Base-by-base conservation (phyloP, 176 grass and related monocot genomes). In the Poa pratensis region DNA sequence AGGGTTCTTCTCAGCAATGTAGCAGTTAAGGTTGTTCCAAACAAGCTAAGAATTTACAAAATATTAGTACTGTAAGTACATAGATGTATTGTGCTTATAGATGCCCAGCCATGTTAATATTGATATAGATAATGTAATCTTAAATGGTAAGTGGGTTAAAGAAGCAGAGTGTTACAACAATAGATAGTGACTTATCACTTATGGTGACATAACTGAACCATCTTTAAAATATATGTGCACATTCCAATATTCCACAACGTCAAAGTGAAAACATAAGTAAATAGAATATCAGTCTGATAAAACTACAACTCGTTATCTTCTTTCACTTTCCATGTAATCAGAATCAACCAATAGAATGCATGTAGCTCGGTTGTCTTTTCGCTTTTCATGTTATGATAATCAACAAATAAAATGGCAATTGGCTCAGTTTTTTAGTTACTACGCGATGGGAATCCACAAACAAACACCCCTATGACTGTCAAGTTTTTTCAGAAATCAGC, bases 171-270 rank as follows among this genome's bases (percentile, higher is more conserved):
- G 40, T 46, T 37, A 74, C 20, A 75, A 74, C 20, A 74, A 48
- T 62, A 71, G 1, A 34, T 28, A 9, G 16, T 59, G 22, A 58
- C 35, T 37, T 37, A 37, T 37, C 42, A 43, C 32, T 55, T 72
- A 20, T 30, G 37, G 70, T 59, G 34, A 58, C 51, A 84, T 17
- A 75, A 70, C 6, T 35, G 78, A 83, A 61, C 6, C 26, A 10
- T 73, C 67, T 83, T 73, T 60, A 70, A 62, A 72, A 73, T 11
- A 59, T 83, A 72, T 73, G 35, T 15, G 55, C 34, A 58, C 35
- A 37, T 37, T 37, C 35, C 1, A 37, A 37, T 37, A 37, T 27
- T 71, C 7, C 53, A 60, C 17, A 73, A 30, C 34, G 27, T 60
- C n/a, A 46, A 43, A 72, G 69, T 19, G 32, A 83, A 59, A 22